Conservation (phyloP, 1,284 basidiomycete species). For the Sphaerobolus stellatus region DNA sequence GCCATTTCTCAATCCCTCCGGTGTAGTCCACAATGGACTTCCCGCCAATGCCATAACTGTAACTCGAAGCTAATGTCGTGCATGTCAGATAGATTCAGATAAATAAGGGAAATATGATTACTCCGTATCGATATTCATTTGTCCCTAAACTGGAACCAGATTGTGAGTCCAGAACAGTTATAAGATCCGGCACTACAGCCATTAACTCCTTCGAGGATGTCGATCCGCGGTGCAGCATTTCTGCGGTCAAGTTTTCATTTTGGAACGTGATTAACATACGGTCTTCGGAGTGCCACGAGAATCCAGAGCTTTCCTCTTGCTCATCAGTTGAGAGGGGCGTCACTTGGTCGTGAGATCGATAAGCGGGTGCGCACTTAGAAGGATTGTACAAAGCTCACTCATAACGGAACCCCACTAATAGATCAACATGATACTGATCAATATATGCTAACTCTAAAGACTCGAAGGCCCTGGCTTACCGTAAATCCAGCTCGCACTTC, state of each 20-base stretch:
- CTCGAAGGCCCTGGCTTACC: constrained; percentile 49
- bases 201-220: constrained; percentile 1
- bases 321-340: constrained; percentile 46
- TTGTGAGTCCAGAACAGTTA: constrained; percentile 55
- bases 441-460: constrained; percentile 17
- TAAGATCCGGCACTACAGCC: constrained; percentile 55
- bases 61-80: constrained; percentile 52
- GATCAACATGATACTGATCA: background rate
- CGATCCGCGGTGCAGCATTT: constrained; percentile 29
- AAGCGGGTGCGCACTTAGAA: background rate
- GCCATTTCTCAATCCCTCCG: constrained; percentile 51
- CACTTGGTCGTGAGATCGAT: background rate
- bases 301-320: too few relatives aligned
- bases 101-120: constrained; percentile 33
- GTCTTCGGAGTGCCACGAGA: constrained; percentile 14
- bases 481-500: constrained; percentile 48
- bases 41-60: constrained; percentile 56
- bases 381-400: background rate
- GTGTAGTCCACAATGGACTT: constrained; percentile 53
- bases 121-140: constrained; percentile 36
- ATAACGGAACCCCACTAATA: constrained; percentile 10
- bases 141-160: constrained; percentile 54
- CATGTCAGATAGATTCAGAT: constrained; percentile 25
- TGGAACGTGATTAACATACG: constrained; percentile 51
- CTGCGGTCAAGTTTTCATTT: constrained; percentile 55